phyloP scores from a whole-genome alignment of 305 asterid genomes.

The Solanum aculeatissimum region DNA sequence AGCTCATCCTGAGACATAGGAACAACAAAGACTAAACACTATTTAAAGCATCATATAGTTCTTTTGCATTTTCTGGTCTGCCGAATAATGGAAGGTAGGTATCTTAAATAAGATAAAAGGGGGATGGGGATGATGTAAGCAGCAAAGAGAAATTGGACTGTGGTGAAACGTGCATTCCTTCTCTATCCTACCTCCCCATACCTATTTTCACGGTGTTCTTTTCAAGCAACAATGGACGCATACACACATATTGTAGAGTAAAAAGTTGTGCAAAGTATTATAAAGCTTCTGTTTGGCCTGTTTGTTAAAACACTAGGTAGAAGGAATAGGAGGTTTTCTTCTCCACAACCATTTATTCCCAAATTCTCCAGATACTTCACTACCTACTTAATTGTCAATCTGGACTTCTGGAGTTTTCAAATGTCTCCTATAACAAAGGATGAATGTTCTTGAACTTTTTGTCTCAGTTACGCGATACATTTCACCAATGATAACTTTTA shows the following conservation, averaged over 20 bases:
- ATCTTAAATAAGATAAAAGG: background rate
- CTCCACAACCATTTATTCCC: background rate
- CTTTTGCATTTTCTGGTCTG: background rate
- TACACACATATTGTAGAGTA: background rate
- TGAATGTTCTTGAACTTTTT: background rate
- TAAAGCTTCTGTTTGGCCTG: background rate
- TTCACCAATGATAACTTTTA: background rate
- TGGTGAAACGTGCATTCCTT: background rate
- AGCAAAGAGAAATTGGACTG: background rate
- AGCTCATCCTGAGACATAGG: slow-evolving; percentile 30
- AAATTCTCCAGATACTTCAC: background rate
- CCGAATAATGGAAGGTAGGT: background rate
- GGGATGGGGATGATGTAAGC: background rate
- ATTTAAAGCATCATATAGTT: background rate
- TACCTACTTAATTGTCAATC: background rate
- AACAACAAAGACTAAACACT: background rate
- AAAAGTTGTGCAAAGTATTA: background rate
- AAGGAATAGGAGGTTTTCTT: background rate
- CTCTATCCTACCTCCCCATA: background rate
- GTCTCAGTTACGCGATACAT: background rate
- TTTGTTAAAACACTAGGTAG: background rate
- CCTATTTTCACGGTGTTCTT: background rate
- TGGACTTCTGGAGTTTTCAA: background rate
- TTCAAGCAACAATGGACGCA: background rate
- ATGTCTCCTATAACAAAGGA: background rate